Evolutionary conservation across 1,284 basidiomycete species (phyloP), one percentile per base, ranked within the genome.

Genomic region (Coriolopsis trogii): DNA sequence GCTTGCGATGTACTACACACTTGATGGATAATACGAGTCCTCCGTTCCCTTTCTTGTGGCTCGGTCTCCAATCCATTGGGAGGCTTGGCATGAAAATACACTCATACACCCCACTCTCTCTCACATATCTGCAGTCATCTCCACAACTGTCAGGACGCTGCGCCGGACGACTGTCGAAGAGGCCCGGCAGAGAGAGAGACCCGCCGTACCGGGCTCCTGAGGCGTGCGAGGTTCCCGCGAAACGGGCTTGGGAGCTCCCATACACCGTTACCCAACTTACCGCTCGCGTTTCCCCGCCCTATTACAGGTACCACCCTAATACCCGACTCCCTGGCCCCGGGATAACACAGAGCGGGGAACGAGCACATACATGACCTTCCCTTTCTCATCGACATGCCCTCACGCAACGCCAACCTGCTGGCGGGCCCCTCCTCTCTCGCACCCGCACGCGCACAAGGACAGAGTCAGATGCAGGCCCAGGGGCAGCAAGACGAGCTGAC

Each of bases 401-500:
- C 46, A 53, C 60, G 51, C 51, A 46, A 46, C 31, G 41, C 58
- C 28, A 48, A 26, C 45, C 26, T 49, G 49, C 52, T 26, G 53
- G 51, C 44, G 45, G n/a, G n/a, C n/a, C n/a, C n/a, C n/a, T n/a
- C n/a, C n/a, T n/a, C n/a, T n/a, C n/a, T n/a, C n/a, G n/a, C n/a
- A n/a, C n/a, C n/a, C n/a, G n/a, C n/a, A n/a, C n/a, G n/a, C n/a
- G n/a, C n/a, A n/a, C n/a, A n/a, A n/a, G n/a, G n/a, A n/a, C n/a
- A n/a, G n/a, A n/a, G n/a, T n/a, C n/a, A n/a, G n/a, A n/a, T 26
- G 23, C 48, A 38, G 20, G 18, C 8, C 30, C 31, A n/a, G 29
- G 25, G 25, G 30, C 33, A 43, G 30, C 64, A 66, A 51, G 83
- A 85, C 67, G 82, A 85, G 63, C 78, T 87, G 57, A 84, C 81